Conservation (phyloP, 1,284 basidiomycete genomes). For the Lentinus polychrous region DNA sequence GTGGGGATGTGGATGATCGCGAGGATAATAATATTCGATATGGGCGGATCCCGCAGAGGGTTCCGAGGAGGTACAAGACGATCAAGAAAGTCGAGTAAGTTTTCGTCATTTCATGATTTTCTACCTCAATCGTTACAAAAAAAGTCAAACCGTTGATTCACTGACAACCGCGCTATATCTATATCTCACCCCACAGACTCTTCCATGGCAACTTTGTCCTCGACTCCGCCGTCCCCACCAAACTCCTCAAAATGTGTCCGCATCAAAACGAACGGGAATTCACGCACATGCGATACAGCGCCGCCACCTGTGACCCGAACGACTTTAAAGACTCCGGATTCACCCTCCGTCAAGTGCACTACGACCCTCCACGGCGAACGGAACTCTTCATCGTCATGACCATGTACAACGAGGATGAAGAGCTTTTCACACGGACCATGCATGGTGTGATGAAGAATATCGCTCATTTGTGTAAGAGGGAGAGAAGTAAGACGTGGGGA, state of each 20-base stretch:
- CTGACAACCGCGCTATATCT: neutral
- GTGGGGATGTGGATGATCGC: conserved; percentile 25
- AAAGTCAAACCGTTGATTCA: no score
- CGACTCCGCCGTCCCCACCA: conserved; percentile 81
- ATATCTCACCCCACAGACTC: conserved; percentile 38
- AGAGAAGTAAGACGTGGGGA: conserved; percentile 89
- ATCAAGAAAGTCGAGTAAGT: conserved; percentile 81
- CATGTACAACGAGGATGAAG: conserved; percentile 78
- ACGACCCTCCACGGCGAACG: conserved; percentile 77
- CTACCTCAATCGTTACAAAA: no score
- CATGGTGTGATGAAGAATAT: conserved; percentile 90
- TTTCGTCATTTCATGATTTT: no score
- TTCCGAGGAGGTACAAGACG: conserved; percentile 84
- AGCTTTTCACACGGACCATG: conserved; percentile 82
- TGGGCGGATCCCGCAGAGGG: conserved; percentile 80
- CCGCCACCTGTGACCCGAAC: conserved; percentile 91
- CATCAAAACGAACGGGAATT: conserved; percentile 81
- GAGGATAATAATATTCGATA: conserved; percentile 62
- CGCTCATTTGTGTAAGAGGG: conserved; percentile 74
- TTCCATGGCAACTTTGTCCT: conserved; percentile 89
- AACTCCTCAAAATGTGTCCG: conserved; percentile 75
- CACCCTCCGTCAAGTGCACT: conserved; percentile 75
- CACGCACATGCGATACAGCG: conserved; percentile 90
- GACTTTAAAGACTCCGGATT: conserved; percentile 78
- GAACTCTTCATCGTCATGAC: conserved; percentile 82